Evolutionary conservation across 345 rosid species (phyloP).

Genomic region (Xanthoceras sorbifolium): DNA sequence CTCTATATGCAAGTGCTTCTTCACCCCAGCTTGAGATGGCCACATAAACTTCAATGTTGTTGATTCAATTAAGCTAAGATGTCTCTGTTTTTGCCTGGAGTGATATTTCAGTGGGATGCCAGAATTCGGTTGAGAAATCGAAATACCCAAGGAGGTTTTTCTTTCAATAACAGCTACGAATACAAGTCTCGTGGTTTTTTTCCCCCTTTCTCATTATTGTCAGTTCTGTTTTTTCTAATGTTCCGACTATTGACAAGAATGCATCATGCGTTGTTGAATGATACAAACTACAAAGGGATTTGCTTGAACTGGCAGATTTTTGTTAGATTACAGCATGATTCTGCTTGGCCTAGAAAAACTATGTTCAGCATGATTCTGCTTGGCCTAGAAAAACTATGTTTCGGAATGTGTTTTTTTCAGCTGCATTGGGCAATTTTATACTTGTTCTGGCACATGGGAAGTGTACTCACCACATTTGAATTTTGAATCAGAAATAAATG

Average conservation of each 20-base stretch:
- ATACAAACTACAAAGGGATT: neutral
- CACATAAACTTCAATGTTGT: neutral
- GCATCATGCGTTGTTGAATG: neutral
- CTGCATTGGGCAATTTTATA: neutral
- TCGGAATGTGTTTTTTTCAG: neutral
- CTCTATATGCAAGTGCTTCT: constrained; percentile 46
- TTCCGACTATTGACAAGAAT: too few species aligned
- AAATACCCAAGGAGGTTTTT: neutral
- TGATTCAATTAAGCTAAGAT: neutral
- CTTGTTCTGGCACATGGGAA: neutral
- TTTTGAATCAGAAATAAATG: neutral
- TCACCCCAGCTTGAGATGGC: constrained; percentile 34
- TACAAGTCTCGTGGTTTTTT: neutral
- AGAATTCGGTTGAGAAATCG: neutral
- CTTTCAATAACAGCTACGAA: neutral
- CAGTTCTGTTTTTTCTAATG: neutral
- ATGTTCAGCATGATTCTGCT: neutral
- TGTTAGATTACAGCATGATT: neutral
- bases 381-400: neutral
- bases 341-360: neutral
- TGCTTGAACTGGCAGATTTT: too few species aligned
- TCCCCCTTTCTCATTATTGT: neutral
- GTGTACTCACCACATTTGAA: neutral
- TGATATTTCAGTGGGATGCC: neutral
- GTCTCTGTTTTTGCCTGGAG: neutral